These are phyloP conservation scores for Phialophora chinensis DNA, from an alignment of 2,329 filamentous ascomycete genomes.

Conservation along the genomic window DNA sequence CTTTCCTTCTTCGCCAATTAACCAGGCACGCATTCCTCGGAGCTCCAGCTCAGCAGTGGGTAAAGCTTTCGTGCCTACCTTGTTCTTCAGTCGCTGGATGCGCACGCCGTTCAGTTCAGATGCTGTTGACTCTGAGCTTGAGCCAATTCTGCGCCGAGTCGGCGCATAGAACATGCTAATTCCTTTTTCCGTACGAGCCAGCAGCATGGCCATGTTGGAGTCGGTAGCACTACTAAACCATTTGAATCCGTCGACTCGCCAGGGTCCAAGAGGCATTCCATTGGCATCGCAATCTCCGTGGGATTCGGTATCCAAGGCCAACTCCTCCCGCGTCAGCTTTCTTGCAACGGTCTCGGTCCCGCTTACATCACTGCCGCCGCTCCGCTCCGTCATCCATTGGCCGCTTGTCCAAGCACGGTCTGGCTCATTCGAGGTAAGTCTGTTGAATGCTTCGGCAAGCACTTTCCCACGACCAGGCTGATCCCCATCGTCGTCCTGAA, in stretches of 20 bases:
- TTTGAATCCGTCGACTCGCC: constrained; percentile 68
- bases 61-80: constrained; percentile 71
- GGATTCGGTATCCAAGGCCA: no score
- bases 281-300: constrained; percentile 30
- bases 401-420: constrained; percentile 45
- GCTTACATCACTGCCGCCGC: constrained; percentile 46
- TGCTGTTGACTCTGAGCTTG: constrained; percentile 59
- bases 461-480: no score
- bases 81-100: constrained; percentile 74
- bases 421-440: no score
- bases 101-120: no score
- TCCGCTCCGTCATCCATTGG: constrained; percentile 49
- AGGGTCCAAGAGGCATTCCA: constrained; percentile 57
- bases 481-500: no score
- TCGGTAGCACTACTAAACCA: constrained; percentile 74
- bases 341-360: constrained; percentile 45
- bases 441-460: no score
- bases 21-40: constrained; percentile 65
- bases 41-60: constrained; percentile 76
- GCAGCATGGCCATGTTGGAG: constrained; percentile 66
- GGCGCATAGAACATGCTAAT: constrained; percentile 70
- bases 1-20: constrained; percentile 69
- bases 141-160: constrained; percentile 46
- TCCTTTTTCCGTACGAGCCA: constrained; percentile 63
- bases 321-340: no score